Percentiles rank a stretch among this genome's conserved stretches.
These are phyloP conservation scores for Hypoxylon sp. DNA, from an alignment of 2,329 filamentous ascomycete genomes.

Conservation along the genomic window DNA sequence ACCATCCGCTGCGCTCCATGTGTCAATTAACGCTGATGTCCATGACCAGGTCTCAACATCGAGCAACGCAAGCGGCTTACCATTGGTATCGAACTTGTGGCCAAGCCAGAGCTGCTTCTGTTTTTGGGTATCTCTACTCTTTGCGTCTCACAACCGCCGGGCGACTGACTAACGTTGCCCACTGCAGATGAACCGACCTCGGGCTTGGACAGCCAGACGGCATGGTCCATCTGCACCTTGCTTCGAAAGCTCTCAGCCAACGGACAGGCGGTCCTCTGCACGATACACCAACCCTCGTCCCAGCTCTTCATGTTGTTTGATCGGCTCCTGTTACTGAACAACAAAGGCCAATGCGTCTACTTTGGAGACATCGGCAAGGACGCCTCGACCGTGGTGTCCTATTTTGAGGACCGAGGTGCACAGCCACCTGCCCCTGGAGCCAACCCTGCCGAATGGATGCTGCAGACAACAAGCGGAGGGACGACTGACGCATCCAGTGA, in stretches of 20 bases:
- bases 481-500: too few relatives aligned
- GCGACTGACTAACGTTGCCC: too few relatives aligned
- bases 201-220: conserved; percentile 88
- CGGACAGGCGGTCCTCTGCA: conserved; percentile 89
- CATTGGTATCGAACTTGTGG: conserved; percentile 92
- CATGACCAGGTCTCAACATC: conserved; percentile 69
- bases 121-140: conserved; percentile 65
- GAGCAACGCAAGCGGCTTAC: conserved; percentile 79
- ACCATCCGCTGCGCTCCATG: too few relatives aligned
- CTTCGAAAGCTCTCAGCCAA: conserved; percentile 86
- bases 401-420: conserved; percentile 62
- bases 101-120: conserved; percentile 84
- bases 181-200: conserved; percentile 87
- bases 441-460: conserved; percentile 86
- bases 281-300: conserved; percentile 93
- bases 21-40: too few relatives aligned
- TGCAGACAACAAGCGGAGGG: too few relatives aligned
- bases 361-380: conserved; percentile 76
- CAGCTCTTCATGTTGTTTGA: conserved; percentile 91
- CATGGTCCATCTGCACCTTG: conserved; percentile 86
- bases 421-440: conserved; percentile 69
- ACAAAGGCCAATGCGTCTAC: conserved; percentile 79
- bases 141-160: too few relatives aligned
- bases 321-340: conserved; percentile 77
- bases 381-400: conserved; percentile 71